Evolutionary conservation across 371 early-diverging fungal genomes (phyloP), one percentile per base, ranked within the genome.

Genomic region (Mortierella sp.): DNA sequence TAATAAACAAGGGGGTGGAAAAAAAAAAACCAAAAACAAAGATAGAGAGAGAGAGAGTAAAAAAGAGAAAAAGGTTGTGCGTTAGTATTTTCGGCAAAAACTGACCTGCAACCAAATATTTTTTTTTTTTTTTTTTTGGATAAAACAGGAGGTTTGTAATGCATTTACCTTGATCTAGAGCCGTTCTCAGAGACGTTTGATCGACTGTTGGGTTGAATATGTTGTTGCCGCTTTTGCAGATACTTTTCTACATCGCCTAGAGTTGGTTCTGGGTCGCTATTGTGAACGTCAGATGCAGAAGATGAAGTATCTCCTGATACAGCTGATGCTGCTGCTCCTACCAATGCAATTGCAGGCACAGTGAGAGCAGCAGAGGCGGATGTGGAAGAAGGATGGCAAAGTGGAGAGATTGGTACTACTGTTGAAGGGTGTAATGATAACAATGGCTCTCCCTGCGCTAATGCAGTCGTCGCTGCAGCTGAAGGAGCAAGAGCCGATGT

Each of bases 181-280:
- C 23, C 34, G 17, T 23, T 57, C 34, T 57, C n/a, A 8, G 7
- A 4, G 17, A n/a, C 8, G n/a, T 35, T 35, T 17, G 57, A 34
- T 13, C 51, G 61, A n/a, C 53, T 55, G 53, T 65, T 65, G 12
- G 64, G 32, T 26, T 70, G 64, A 37, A 70, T 12, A 57, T 22
- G 57, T 10, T 35, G 70, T 26, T 68, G 64, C 22, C 68, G 57
- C 64, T 45, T 40, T 35, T 68, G 65, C 3, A 61, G 60, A 28
- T 64, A 68, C 31, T 64, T 68, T 10, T 63, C 62, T 17, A 67
- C 53, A 22, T 68, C 65, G 12, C 54, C 60, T 22, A 49, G 22
- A 22, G 60, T 35, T 53, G 69, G 75, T 40, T 75, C 75, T 37
- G 69, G 75, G 34, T 64, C 65, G 22, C 64, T 68, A 34, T 68